Evolutionary conservation across 805 yeast genomes (phyloP), one percentile per base, ranked within the genome.

Genomic region (Tetrapisispora nanseiensis): DNA sequence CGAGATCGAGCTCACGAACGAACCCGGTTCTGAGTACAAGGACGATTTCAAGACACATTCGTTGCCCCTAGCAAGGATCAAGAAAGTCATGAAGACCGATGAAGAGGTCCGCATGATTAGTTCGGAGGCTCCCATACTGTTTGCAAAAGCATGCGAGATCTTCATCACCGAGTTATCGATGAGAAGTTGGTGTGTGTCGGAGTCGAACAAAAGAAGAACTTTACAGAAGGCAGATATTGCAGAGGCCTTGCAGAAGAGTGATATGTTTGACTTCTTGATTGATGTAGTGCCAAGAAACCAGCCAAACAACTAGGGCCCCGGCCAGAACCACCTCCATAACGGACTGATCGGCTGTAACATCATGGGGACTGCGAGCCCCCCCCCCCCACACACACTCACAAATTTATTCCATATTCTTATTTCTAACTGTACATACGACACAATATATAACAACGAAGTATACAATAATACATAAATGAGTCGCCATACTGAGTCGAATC

Each of bases 181-280:
- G 96, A 72, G 99, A 45, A 97, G 98, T 7, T 92, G 98, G 98
- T 86, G 92, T 47, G 96, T 89, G 55, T 96, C 97, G 3, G 97
- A 92, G 62, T 96, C 86, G 56, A 86, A 86, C 66, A 92, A 92
- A 59, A 75, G 99, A 51, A 68, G 99, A 46, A 92, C 99, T 5
- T 67, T 92, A 45, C 99, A 92, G 61, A 84, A 87, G 56, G 78
- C 86, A 1, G 99, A 92, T 58, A 87, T 92, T 48, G 95, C 96
- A 2, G 92, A 92, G 15, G 98, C 98, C 1, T 68, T 94, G 44
- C 92, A 87, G 50, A 86, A 86, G 59, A 78, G 89, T 31, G 98
- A 92, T 61, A 90, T 92, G 95, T 94, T 90, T 70, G 99, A 92
- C 58, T 92, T 92, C 58, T 67, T 92, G 43, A 92, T 92, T 51